phyloP scores from a whole-genome alignment of 768 basidiomycete genomes.

The Leccinellum luteum region DNA sequence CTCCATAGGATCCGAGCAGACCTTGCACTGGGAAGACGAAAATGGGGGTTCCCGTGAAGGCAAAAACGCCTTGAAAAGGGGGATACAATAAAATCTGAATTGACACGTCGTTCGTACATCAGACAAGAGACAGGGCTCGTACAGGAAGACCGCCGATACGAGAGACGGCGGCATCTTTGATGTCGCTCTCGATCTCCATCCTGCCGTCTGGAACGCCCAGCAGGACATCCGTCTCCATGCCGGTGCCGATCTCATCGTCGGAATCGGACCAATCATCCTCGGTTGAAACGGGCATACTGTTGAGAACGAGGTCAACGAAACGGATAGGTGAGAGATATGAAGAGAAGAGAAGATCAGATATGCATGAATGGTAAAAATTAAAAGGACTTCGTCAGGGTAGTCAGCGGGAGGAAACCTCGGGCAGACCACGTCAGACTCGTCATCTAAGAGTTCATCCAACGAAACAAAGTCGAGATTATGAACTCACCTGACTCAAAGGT shows the following conservation, averaged over 20 bases:
- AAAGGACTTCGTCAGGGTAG: constrained; percentile 59
- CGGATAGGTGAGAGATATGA: neutral
- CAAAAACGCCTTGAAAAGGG: constrained; percentile 65
- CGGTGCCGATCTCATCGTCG: constrained; percentile 57
- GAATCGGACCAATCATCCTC: constrained; percentile 81
- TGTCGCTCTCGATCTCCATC: constrained; percentile 54
- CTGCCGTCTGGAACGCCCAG: constrained; percentile 80
- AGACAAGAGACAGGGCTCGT: constrained; percentile 50
- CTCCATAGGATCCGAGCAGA: constrained; percentile 73
- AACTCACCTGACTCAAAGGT: constrained; percentile 18
- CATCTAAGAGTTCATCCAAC: constrained; percentile 55
- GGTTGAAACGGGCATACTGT: constrained; percentile 39
- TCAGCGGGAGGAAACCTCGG: constrained; percentile 60
- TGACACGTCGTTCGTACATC: constrained; percentile 45
- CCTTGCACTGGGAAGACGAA: constrained; percentile 65
- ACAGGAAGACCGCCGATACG: constrained; percentile 90
- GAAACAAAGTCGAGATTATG: constrained; percentile 4
- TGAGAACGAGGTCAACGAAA: constrained; percentile 3
- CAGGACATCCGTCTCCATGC: constrained; percentile 69
- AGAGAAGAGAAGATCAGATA: constrained; percentile 60
- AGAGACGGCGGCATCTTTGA: constrained; percentile 78
- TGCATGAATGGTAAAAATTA: constrained; percentile 88
- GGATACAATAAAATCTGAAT: constrained; percentile 45
- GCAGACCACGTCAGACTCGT: constrained; percentile 75
- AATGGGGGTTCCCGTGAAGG: constrained; percentile 59